Conservation (phyloP, 225 moss, liverwort and hornwort genomes). For the Polytrichum commune region DNA sequence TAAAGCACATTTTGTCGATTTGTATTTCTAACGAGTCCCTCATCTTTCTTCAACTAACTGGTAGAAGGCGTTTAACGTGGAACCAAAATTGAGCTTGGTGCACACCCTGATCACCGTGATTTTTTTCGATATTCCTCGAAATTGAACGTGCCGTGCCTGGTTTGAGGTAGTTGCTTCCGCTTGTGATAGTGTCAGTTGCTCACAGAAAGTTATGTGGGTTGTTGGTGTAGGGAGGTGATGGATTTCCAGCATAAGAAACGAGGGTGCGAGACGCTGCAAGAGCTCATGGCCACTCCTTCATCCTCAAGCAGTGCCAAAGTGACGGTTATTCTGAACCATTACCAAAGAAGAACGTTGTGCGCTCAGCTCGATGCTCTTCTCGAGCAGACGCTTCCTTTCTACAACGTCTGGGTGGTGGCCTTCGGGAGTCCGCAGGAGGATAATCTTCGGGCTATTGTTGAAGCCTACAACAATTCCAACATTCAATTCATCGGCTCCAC, state of each 20-base stretch:
- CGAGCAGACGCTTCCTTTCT: conserved; percentile 72
- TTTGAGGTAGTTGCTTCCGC: not conserved
- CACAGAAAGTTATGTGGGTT: not conserved
- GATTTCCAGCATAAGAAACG: conserved; percentile 66
- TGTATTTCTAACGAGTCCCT: no score
- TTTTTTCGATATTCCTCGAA: not conserved
- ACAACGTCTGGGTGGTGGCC: conserved; percentile 83
- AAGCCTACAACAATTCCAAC: conserved; percentile 67
- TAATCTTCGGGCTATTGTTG: conserved; percentile 58
- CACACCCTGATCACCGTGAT: no score
- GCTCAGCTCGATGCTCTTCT: conserved; percentile 73
- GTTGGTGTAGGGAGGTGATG: conserved; percentile 50
- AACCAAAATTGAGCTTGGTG: no score
- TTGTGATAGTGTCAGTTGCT: not conserved
- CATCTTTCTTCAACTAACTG: no score
- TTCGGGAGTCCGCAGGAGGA: conserved; percentile 79
- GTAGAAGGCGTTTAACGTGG: no score
- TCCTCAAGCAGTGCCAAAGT: conserved; percentile 42
- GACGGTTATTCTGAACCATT: conserved; percentile 90
- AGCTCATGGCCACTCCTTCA: conserved; percentile 69
- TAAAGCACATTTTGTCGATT: no score
- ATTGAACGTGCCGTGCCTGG: not conserved
- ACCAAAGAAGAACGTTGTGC: conserved; percentile 75
- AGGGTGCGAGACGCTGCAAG: conserved; percentile 75
- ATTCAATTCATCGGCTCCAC: conserved; percentile 74